Evolutionary conservation across 2,329 filamentous ascomycete species (phyloP), one percentile per base, ranked within the genome.

Genomic region (Pochonia chlamydosporia): DNA sequence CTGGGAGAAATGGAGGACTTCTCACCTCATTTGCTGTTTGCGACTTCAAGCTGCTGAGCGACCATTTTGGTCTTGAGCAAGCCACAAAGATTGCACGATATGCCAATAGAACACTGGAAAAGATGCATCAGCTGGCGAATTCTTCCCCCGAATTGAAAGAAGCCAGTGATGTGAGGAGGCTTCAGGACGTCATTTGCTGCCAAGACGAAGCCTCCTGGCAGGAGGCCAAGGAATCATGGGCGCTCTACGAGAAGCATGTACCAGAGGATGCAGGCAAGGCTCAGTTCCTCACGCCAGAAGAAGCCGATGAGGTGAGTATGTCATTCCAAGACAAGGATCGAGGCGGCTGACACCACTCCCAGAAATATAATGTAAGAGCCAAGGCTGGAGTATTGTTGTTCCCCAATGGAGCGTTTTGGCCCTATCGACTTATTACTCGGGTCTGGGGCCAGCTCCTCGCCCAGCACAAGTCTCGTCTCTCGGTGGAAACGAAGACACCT

Each of bases 391-490:
- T 66, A 8, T 40, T 49, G 23, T 23, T 49, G 4, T 45, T 41
- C 26, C 35, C 25, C 20, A 49, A 71, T 3, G 74, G 72, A 4
- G 71, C 71, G 7, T 59, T 77, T 5, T 76, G 70, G 67, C 71
- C 75, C 1, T 77, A 75, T 45, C 59, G 71, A 11, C 62, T 78
- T 3, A 63, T 76, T 1, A 69, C 68, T 9, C 56, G 59, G 1
- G 53, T 74, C 16, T 73, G 68, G 58, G 56, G 59, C 35, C 56
- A 60, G 8, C 55, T 77, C 2, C 51, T 72, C 13, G 45, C 44
- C 7, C 51, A 58, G 2, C 63, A 64, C 5, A 45, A 57, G 0
- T 50, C 52, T 6, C 52, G 52, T 0, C 47, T 73, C 1, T 56
- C 60, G 3, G 63, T 74, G 36, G 68, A 64, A 50, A 64, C 65